Evolutionary conservation across 73 alveolate species (phyloP), one percentile per base, ranked within the genome.

Genomic region (Diophrys sp.): DNA sequence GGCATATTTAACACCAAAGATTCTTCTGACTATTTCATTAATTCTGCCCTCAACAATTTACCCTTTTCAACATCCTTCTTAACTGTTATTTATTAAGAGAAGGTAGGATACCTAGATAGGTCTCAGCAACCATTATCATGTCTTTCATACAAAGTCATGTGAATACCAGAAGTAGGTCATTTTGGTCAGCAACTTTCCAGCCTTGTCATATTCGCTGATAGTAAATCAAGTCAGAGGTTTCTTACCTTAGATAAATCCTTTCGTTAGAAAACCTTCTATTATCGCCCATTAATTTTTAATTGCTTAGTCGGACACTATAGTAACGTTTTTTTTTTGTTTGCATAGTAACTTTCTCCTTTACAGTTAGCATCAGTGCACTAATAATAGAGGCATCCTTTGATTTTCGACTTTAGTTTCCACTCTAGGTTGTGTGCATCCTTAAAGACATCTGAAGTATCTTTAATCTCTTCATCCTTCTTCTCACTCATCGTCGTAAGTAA

Each of bases 1-100:
- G 23, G 75, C 79, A 18, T 66, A 2, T 67, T 84, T 84, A 23
- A 84, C 87, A 25, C 81, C 82, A 29, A 84, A 56, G 28, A 84
- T 84, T 79, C 92, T 84, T 31, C 73, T 84, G 24, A 84, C 92
- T 29, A 88, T 88, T 69, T 84, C 92, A 72, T 84, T 68, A 67
- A 84, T 34, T 33, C 92, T 84, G 69, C 33, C 75, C 33, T 44
- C 30, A 29, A 70, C 53, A 55, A 79, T 74, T 56, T 69, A 31
- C 31, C 82, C 0, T 30, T 56, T 23, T 84, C 67, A 0, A 71
- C 88, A 24, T 72, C 81, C 14, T 33, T 14, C 23, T 30, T 31
- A 30, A 84, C 56, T 28, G 44, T 54, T 56, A n/a, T 24, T 66
- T n/a, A 26, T 79, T 78, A 1, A 70, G 75, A 11, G 69, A 84